phyloP scores from a whole-genome alignment of 2,329 filamentous ascomycete species.

The Ilyonectria destructans region DNA sequence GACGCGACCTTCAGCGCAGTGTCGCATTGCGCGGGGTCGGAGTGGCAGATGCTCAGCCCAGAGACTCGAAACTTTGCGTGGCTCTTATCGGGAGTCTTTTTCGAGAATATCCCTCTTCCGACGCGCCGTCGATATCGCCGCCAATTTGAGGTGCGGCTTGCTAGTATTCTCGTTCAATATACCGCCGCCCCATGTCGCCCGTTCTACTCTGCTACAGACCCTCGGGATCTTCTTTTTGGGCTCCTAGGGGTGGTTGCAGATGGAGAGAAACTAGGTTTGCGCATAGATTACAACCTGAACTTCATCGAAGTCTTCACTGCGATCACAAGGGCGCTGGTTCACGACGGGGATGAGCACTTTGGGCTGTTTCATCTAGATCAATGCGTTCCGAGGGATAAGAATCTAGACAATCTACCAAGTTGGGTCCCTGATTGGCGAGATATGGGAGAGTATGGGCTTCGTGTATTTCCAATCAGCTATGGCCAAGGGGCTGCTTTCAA shows the following conservation, averaged over 20 bases:
- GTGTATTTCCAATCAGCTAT: not conserved
- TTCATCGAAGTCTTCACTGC: slow-evolving; percentile 1
- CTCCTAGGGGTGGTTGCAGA: not conserved
- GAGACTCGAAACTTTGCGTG: not conserved
- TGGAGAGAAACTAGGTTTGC: not conserved
- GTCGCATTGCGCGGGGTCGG: not conserved
- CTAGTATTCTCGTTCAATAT: not conserved
- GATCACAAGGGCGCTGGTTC: not conserved
- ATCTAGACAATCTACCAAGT: not conserved
- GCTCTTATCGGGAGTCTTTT: not conserved
- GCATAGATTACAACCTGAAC: not conserved
- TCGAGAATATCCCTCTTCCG: not conserved
- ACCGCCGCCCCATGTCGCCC: not conserved
- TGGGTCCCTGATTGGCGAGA: slow-evolving; percentile 12
- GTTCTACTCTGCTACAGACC: not conserved
- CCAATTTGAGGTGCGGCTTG: not conserved
- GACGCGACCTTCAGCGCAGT: slow-evolving; percentile 11
- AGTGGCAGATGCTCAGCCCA: too few relatives aligned
- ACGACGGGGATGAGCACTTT: not conserved
- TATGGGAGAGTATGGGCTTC: not conserved
- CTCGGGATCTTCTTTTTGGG: not conserved
- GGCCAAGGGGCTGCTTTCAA: not conserved
- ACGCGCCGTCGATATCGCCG: not conserved
- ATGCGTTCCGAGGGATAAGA: not conserved
- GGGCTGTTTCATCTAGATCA: not conserved